A percentile compares a stretch with the other conserved stretches of the same genome.
phyloP scores from a whole-genome alignment of 768 basidiomycete species.

The Suillus cothurnatus region DNA sequence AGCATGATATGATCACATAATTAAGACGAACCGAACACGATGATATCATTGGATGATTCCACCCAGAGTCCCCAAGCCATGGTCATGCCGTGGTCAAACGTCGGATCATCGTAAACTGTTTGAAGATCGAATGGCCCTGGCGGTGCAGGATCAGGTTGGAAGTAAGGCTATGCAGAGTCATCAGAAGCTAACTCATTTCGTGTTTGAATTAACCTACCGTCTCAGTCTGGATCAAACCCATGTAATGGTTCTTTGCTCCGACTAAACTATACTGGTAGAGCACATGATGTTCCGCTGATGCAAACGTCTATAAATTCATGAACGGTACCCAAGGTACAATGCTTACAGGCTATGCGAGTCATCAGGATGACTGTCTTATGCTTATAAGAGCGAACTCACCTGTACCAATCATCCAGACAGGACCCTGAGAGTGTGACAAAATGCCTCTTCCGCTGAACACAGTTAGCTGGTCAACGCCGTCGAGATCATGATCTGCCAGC shows the following conservation, averaged over 20 bases:
- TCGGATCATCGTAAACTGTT: constrained; percentile 56
- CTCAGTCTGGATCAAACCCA: constrained; percentile 77
- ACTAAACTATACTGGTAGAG: constrained; percentile 72
- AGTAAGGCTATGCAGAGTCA: constrained; percentile 59
- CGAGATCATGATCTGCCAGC: too few relatives aligned
- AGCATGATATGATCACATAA: not conserved
- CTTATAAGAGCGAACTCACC: constrained; percentile 27
- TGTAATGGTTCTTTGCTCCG: constrained; percentile 64
- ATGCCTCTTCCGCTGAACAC: too few relatives aligned
- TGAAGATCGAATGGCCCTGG: constrained; percentile 57
- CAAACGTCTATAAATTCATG: not conserved
- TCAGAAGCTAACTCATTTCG: not conserved
- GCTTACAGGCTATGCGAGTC: not conserved
- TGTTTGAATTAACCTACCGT: constrained; percentile 45
- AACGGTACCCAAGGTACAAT: not conserved
- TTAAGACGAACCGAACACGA: constrained; percentile 56
- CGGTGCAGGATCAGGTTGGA: constrained; percentile 57
- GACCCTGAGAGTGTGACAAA: too few relatives aligned
- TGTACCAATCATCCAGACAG: constrained; percentile 68
- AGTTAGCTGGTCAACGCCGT: too few relatives aligned
- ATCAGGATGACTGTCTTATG: not conserved
- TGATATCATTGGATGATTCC: constrained; percentile 52
- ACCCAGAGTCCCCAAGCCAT: constrained; percentile 63
- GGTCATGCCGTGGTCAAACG: constrained; percentile 37
- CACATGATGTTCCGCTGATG: constrained; percentile 63